Conservation (phyloP, 108 stramenopile genomes). For the Cyclotella atomus region DNA sequence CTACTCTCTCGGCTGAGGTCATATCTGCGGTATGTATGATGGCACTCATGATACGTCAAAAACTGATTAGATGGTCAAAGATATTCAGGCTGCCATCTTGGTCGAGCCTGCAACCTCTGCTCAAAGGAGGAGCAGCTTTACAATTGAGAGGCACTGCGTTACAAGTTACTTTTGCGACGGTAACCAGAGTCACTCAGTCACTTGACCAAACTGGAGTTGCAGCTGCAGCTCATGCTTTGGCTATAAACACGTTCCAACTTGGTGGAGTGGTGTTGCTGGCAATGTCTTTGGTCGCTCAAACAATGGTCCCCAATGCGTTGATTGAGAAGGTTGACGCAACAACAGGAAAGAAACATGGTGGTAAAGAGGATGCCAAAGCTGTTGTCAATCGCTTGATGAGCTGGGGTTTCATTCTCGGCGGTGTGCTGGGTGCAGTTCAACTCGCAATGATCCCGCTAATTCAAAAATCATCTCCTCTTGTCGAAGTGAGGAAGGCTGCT, state of each 20-base stretch:
- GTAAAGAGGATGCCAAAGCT: constrained; percentile 61
- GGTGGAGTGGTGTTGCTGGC: constrained; percentile 88
- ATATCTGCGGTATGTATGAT: constrained; percentile 71
- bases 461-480: constrained; percentile 76
- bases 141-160: constrained; percentile 86
- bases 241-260: constrained; percentile 88
- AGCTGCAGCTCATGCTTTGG: constrained; percentile 86
- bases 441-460: constrained; percentile 75
- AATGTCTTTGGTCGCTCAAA: constrained; percentile 80
- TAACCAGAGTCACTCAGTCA: constrained; percentile 80
- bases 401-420: constrained; percentile 84
- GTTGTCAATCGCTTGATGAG: constrained; percentile 81
- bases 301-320: constrained; percentile 83
- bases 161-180: constrained; percentile 85
- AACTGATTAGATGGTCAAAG: constrained; percentile 66
- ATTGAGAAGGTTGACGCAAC: constrained; percentile 64
- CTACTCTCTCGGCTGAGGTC: constrained; percentile 79
- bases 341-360: constrained; percentile 57
- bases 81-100: constrained; percentile 66
- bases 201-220: constrained; percentile 86
- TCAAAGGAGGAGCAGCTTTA: constrained; percentile 80
- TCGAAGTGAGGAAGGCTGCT: constrained; percentile 86
- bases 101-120: constrained; percentile 63
- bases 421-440: constrained; percentile 69
- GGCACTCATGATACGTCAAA: constrained; percentile 53